Percentiles rank a stretch among this genome's conserved stretches.
Evolutionary conservation across 208 protist genomes (phyloP).

Genomic region (Phytomonas francai): DNA sequence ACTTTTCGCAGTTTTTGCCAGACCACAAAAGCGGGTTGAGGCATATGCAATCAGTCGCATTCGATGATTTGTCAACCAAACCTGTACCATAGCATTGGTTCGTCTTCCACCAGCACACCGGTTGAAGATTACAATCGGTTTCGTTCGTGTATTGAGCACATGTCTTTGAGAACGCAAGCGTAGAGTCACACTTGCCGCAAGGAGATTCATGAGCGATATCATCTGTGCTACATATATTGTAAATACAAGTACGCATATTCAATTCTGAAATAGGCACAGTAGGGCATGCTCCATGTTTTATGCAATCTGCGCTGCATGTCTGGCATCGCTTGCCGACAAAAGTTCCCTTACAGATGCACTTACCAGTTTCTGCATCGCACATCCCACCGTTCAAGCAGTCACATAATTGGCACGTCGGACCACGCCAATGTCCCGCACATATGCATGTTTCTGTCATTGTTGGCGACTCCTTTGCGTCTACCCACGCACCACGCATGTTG

Average conservation of each 20-base stretch:
- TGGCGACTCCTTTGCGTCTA: constrained; percentile 22
- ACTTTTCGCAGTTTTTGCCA: constrained; percentile 18
- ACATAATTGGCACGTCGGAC: constrained; percentile 32
- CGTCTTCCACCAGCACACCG: constrained; percentile 25
- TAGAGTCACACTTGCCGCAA: constrained; percentile 16
- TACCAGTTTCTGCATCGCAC: constrained; percentile 22
- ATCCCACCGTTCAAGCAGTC: constrained; percentile 45
- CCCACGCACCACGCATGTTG: constrained; percentile 20
- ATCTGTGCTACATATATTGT: constrained; percentile 17
- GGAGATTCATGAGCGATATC: constrained; percentile 11
- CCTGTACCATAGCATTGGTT: constrained; percentile 1
- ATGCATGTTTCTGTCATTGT: constrained; percentile 25
- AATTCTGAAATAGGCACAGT: constrained; percentile 10
- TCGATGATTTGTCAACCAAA: constrained; percentile 2
- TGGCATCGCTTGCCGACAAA: constrained; percentile 37
- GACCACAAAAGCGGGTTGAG: constrained; percentile 18
- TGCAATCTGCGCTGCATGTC: constrained; percentile 29
- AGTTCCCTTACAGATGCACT: constrained; percentile 29
- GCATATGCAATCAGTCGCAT: constrained; percentile 15
- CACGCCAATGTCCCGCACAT: constrained; percentile 40
- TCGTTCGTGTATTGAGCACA: constrained; percentile 9
- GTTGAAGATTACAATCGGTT: constrained; percentile 10
- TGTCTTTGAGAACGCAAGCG: neutral
- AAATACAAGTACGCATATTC: constrained; percentile 38
- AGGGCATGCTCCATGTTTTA: constrained; percentile 24